A percentile compares a stretch with the other conserved stretches of the same genome.
These are phyloP conservation scores for Turnera subulata DNA, from an alignment of 345 rosid species.

Conservation along the genomic window DNA sequence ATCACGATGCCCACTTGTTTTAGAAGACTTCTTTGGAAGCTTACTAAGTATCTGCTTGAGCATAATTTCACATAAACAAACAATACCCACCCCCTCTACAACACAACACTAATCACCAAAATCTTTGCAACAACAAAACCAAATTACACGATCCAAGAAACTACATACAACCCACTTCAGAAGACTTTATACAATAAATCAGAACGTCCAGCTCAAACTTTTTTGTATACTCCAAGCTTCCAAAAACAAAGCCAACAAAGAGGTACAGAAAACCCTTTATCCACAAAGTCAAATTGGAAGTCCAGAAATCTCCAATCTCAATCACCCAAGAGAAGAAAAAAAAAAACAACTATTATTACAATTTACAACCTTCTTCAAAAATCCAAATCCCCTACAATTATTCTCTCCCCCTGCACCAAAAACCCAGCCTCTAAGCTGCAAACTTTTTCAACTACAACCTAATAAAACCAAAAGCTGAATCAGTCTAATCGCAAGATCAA, in stretches of 20 bases:
- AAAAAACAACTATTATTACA: too few relatives aligned
- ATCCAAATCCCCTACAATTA: too few relatives aligned
- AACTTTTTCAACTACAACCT: too few relatives aligned
- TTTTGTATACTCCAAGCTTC: slow-evolving; percentile 2
- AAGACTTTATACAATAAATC: neutral
- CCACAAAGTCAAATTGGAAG: slow-evolving; percentile 15
- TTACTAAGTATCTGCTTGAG: slow-evolving; percentile 72
- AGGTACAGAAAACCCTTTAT: slow-evolving; percentile 10
- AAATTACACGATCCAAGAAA: neutral
- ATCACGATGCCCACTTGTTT: slow-evolving; percentile 52
- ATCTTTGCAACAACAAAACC: neutral
- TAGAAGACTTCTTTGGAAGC: slow-evolving; percentile 85
- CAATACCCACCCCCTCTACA: slow-evolving; percentile 12
- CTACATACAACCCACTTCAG: slow-evolving; percentile 12
- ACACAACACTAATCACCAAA: slow-evolving; percentile 15
- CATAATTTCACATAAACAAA: slow-evolving; percentile 43
- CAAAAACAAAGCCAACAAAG: slow-evolving; percentile 12
- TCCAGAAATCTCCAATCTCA: slow-evolving; percentile 17
- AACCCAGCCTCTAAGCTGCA: slow-evolving; percentile 1
- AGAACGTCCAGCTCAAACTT: neutral
- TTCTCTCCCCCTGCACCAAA: slow-evolving; percentile 7
- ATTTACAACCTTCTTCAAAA: too few relatives aligned
- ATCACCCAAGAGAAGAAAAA: slow-evolving; percentile 20
- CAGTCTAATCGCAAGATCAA: slow-evolving; percentile 9
- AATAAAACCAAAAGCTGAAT: too few relatives aligned